A percentile compares a stretch with the other conserved stretches of the same genome.
phyloP scores from a whole-genome alignment of 2,329 filamentous ascomycete genomes.

The Zymoseptoria passerinii region DNA sequence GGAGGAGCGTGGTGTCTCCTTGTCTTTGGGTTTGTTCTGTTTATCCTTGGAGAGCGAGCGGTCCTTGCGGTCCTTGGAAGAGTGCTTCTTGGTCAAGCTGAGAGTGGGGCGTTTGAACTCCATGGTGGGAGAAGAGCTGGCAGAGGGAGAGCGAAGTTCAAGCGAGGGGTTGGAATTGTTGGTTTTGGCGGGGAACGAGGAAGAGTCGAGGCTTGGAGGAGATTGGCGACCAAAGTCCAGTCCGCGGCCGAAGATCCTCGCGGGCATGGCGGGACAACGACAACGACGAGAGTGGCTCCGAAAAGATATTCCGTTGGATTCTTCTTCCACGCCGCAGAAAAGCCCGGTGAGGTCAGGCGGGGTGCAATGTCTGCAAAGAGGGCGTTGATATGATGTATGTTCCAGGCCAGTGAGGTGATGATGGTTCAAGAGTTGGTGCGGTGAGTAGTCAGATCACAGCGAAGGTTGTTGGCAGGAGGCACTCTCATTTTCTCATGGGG shows the following conservation, averaged over 20 bases:
- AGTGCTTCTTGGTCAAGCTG: slow-evolving; percentile 13
- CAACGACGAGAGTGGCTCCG: background rate
- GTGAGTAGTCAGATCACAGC: slow-evolving; percentile 8
- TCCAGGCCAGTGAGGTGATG: background rate
- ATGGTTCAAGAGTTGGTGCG: slow-evolving; percentile 14
- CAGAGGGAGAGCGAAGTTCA: slow-evolving; percentile 10
- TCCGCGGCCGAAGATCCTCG: slow-evolving; percentile 24
- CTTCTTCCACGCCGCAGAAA: background rate
- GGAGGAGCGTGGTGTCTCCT: slow-evolving; percentile 14
- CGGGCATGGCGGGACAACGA: slow-evolving; percentile 21
- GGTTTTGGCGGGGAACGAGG: slow-evolving; percentile 11
- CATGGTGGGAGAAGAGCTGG: slow-evolving; percentile 24
- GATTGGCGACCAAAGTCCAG: slow-evolving; percentile 21
- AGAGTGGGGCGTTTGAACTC: slow-evolving; percentile 28
- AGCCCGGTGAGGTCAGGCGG: background rate
- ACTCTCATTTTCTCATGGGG: slow-evolving; percentile 4
- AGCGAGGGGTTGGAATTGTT: slow-evolving; percentile 6
- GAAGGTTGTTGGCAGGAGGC: background rate
- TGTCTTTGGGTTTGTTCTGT: slow-evolving; percentile 6
- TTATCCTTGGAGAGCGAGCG: slow-evolving; percentile 21
- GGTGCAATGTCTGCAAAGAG: slow-evolving; percentile 1
- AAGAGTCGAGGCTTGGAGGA: slow-evolving; percentile 6
- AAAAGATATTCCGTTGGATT: background rate
- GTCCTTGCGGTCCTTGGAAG: slow-evolving; percentile 6
- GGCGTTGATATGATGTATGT: background rate